These are phyloP conservation scores for Melanogaster broomeanus DNA, from an alignment of 768 basidiomycete species.

Conservation along the genomic window DNA sequence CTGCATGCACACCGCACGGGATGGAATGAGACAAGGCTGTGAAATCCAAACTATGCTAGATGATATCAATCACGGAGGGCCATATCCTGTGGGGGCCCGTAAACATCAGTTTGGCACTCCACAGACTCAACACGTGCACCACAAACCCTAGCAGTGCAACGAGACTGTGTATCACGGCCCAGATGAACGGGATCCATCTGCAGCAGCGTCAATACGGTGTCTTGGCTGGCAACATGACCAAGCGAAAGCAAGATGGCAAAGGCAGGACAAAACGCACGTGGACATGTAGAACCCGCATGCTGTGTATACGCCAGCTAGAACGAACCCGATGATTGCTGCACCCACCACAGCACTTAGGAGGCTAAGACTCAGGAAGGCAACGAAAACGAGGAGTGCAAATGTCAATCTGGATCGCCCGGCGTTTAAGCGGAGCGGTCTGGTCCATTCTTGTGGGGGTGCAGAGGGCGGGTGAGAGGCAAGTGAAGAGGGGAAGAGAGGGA, in stretches of 20 bases:
- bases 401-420: slow-evolving; percentile 37
- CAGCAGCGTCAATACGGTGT: not conserved
- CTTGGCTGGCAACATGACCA: no score
- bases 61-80: slow-evolving; percentile 44
- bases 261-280: slow-evolving; percentile 34
- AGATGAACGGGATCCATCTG: slow-evolving; percentile 46
- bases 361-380: slow-evolving; percentile 36
- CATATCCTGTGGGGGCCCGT: slow-evolving; percentile 33
- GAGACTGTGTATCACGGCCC: slow-evolving; percentile 42
- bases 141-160: slow-evolving; percentile 43
- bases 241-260: not conserved
- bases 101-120: not conserved
- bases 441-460: slow-evolving; percentile 6
- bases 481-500: slow-evolving; percentile 3
- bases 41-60: slow-evolving; percentile 26
- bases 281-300: slow-evolving; percentile 41
- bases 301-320: slow-evolving; percentile 40
- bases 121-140: not conserved
- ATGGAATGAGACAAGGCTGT: no score
- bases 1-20: no score
- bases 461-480: not conserved
- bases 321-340: slow-evolving; percentile 39
- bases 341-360: slow-evolving; percentile 40
- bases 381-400: slow-evolving; percentile 42
- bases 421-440: slow-evolving; percentile 27